Evolutionary conservation across 371 early-diverging fungal species (phyloP).

Genomic region (Dichotomocladium elegans): DNA sequence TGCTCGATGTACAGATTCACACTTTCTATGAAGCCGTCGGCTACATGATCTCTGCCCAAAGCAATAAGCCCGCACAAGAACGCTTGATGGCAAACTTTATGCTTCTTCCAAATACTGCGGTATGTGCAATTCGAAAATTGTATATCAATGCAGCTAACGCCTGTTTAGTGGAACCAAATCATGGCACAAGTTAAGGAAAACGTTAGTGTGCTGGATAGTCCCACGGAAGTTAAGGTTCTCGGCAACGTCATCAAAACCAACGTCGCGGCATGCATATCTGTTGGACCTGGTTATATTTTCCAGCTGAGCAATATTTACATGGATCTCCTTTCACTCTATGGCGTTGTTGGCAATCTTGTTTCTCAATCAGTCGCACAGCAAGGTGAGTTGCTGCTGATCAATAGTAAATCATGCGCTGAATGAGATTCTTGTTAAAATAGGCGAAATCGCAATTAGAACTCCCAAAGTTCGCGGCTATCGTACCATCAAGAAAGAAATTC

Average conservation of each 20-base stretch:
- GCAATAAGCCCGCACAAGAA: constrained; percentile 66
- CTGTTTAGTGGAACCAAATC: constrained; percentile 70
- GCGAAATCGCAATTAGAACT: constrained; percentile 79
- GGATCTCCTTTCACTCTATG: constrained; percentile 88
- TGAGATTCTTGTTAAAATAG: neutral
- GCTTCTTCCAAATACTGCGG: constrained; percentile 82
- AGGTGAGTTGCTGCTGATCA: constrained; percentile 41
- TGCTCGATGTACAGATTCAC: constrained; percentile 73
- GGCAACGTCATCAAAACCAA: constrained; percentile 94
- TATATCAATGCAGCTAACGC: neutral
- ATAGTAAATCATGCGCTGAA: neutral
- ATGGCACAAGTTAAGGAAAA: constrained; percentile 73
- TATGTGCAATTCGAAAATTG: constrained; percentile 27
- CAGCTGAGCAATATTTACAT: constrained; percentile 88
- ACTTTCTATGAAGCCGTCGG: constrained; percentile 97
- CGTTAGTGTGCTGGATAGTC: constrained; percentile 69
- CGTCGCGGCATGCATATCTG: constrained; percentile 84
- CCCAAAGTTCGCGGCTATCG: constrained; percentile 90
- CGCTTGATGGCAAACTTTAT: constrained; percentile 81
- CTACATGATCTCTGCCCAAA: constrained; percentile 91
- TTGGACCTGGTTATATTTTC: constrained; percentile 80
- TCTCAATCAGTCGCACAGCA: constrained; percentile 74
- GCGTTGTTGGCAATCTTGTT: constrained; percentile 80
- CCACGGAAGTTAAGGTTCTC: constrained; percentile 82
- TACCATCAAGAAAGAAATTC: constrained; percentile 92